Conservation (phyloP, 257 asterid genomes). For the Gentiana macrophylla region DNA sequence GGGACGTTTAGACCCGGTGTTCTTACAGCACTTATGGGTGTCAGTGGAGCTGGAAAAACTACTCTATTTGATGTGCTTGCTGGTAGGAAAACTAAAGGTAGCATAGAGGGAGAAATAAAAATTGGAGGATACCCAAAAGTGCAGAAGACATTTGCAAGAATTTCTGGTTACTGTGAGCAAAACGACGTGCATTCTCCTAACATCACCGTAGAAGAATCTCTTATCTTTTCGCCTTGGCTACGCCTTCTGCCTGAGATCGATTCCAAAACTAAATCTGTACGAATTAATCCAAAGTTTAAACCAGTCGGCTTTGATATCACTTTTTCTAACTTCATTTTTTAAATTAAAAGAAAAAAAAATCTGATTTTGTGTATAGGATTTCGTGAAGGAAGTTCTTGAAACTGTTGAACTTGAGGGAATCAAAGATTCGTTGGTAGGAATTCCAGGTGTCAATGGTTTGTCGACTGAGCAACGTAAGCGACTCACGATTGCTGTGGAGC, state of each 20-base stretch:
- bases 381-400: conserved; percentile 50
- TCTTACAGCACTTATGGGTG: conserved; percentile 62
- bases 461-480: conserved; percentile 61
- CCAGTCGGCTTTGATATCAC: background rate
- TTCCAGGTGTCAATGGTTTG: conserved; percentile 39
- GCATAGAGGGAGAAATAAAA: conserved; percentile 37
- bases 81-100: conserved; percentile 47
- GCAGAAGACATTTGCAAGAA: conserved; percentile 41
- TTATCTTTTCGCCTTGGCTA: conserved; percentile 52
- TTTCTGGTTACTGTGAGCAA: conserved; percentile 59
- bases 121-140: conserved; percentile 54
- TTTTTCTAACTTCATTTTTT: background rate
- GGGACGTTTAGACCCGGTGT: conserved; percentile 55
- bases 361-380: conserved; percentile 19
- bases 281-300: background rate
- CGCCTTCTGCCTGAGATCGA: conserved; percentile 38
- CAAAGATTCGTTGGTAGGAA: conserved; percentile 42
- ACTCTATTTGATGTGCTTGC: conserved; percentile 60
- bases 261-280: conserved; percentile 35
- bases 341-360: background rate
- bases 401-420: conserved; percentile 51
- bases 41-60: conserved; percentile 59
- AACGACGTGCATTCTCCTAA: conserved; percentile 52
- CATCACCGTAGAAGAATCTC: conserved; percentile 45
- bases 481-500: conserved; percentile 52